These are phyloP conservation scores for Scutellaria barbata DNA, from an alignment of 257 asterid genomes.

Conservation along the genomic window DNA sequence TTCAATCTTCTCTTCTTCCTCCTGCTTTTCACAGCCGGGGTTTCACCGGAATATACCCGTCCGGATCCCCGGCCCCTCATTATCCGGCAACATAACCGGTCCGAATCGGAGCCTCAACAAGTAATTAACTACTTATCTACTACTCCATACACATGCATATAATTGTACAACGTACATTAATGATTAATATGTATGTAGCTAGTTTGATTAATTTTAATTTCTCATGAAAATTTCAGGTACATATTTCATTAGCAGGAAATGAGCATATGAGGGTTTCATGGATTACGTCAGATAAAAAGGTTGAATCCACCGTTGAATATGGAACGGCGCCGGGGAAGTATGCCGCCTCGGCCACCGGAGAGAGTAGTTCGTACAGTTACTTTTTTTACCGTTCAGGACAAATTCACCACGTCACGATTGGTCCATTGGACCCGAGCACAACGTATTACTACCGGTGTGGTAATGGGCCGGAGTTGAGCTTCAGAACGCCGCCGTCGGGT, in stretches of 20 bases:
- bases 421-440: constrained; percentile 72
- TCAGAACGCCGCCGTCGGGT: constrained; percentile 71
- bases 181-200: not conserved
- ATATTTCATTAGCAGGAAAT: constrained; percentile 72
- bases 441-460: constrained; percentile 75
- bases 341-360: constrained; percentile 55
- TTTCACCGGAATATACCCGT: constrained; percentile 64
- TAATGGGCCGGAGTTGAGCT: constrained; percentile 62
- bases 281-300: constrained; percentile 56
- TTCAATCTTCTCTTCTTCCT: constrained; percentile 29
- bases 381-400: constrained; percentile 68
- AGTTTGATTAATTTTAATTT: not conserved
- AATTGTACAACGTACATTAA: too few relatives aligned
- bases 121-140: constrained; percentile 30
- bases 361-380: constrained; percentile 52
- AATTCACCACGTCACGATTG: constrained; percentile 74
- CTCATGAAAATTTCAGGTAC: constrained; percentile 53
- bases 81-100: constrained; percentile 41
- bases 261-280: constrained; percentile 77
- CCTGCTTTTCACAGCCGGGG: constrained; percentile 34
- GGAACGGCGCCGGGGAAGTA: constrained; percentile 59
- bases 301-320: constrained; percentile 58
- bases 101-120: constrained; percentile 79
- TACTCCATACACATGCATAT: not conserved
- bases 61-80: constrained; percentile 62